Conservation (phyloP, 1,284 basidiomycete genomes). For the Trichosporon inkin region DNA sequence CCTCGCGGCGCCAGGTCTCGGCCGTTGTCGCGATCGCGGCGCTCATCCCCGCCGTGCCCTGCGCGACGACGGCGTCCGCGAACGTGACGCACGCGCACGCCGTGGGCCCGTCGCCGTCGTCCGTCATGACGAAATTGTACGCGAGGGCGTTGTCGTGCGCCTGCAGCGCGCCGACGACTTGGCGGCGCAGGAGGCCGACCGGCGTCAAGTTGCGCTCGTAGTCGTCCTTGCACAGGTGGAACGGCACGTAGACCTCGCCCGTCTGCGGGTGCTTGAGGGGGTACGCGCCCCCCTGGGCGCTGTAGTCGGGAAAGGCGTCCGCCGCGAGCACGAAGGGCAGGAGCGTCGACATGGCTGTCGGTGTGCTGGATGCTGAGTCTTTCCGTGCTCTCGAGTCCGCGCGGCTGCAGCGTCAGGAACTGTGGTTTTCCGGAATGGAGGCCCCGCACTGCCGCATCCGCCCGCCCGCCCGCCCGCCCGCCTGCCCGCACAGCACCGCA, state of each 20-base stretch:
- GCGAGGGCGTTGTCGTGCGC: not conserved
- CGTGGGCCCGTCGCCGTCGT: constrained; percentile 4
- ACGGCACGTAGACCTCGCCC: constrained; percentile 17
- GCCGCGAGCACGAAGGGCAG: constrained; percentile 61
- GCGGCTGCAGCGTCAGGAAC: too few species aligned
- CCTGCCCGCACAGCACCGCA: too few species aligned
- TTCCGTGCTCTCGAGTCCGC: too few species aligned
- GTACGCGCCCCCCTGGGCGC: constrained; percentile 13
- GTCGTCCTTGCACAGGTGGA: constrained; percentile 18
- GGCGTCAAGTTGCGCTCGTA: constrained; percentile 7
- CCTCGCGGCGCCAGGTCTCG: constrained; percentile 43
- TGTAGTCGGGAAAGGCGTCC: constrained; percentile 58
- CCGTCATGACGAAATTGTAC: constrained; percentile 8
- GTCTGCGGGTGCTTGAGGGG: constrained; percentile 21
- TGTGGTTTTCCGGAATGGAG: too few species aligned
- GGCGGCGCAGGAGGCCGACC: constrained; percentile 24
- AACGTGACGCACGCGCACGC: constrained; percentile 28
- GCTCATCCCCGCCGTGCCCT: constrained; percentile 33
- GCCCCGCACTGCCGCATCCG: too few species aligned
- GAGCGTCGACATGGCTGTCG: constrained; percentile 46
- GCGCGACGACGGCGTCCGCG: constrained; percentile 23
- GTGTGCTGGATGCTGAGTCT: not conserved
- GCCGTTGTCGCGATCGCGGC: constrained; percentile 44
- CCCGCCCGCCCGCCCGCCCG: too few species aligned
- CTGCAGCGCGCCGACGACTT: constrained; percentile 10